Evolutionary conservation across 2,329 filamentous ascomycete genomes (phyloP), one percentile per base, ranked within the genome.

Genomic region (Colletotrichum sp.): DNA sequence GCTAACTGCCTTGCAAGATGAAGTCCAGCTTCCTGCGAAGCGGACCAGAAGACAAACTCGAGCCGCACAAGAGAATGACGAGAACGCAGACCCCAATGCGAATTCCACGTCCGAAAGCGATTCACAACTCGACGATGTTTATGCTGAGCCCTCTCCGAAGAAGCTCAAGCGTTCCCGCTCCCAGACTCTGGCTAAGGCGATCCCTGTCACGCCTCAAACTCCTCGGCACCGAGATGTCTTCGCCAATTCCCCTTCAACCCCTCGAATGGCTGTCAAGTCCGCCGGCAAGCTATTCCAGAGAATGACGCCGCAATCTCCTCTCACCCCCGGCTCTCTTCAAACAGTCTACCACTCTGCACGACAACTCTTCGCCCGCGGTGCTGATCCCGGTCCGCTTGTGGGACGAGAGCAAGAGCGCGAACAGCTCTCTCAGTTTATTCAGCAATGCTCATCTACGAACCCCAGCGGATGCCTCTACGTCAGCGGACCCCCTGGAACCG

Each of bases 401-500:
- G 96, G 96, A 65, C 93, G 96, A 61, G 95, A 98, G 34, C 86
- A 90, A 81, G 88, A 93, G 81, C 88, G 91, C 55, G 86, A 89
- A 16, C 93, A 96, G 78, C 86, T 98, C 39, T 86, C 88, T 15
- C 84, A 82, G 0, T 98, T 98, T 81, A 89, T 98, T 66, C 87
- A 91, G 52, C 89, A 90, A 66, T 92, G 92, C 79, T 86, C 93
- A 7, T 87, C 90, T 10, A 84, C 90, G 22, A 88, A 87, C 13
- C 91, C 90, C 5, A 93, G 93, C 69, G 96, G 96, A 69, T 98
- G 96, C 82, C 90, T 98, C 67, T 99, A 99, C 82, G 94, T 99
- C 79, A 98, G 96, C 79, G 97, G 97, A 0, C 97, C 97, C 6
- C 97, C 97, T 3, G 97, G 97, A 13, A 99, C 97, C 0, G 97